A percentile compares a stretch with the other conserved stretches of the same genome.
Conservation (phyloP, 768 basidiomycete genomes). For the Kwoniella dejecticola region DNA sequence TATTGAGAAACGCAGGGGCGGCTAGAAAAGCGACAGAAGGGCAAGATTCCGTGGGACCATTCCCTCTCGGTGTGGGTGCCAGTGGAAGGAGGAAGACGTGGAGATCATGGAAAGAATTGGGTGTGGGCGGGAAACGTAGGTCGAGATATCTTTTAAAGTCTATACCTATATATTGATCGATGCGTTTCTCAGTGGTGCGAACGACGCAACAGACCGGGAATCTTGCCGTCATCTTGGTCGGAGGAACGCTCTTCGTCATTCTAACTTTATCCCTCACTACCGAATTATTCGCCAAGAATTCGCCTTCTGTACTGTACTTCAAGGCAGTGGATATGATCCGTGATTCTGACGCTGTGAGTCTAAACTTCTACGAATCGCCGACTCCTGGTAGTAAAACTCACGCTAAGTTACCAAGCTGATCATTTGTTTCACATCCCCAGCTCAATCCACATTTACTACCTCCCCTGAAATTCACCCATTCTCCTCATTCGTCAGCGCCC, state of each 20-base stretch:
- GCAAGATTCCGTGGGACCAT: conserved; percentile 44
- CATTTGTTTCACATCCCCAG: conserved; percentile 24
- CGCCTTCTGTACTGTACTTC: conserved; percentile 52
- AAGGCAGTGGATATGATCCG: conserved; percentile 53
- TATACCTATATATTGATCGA: not conserved
- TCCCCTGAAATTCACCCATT: conserved; percentile 54
- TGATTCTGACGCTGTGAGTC: conserved; percentile 49
- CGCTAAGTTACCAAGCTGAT: not conserved
- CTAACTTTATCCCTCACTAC: conserved; percentile 51
- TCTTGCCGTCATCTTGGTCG: conserved; percentile 50
- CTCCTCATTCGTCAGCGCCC: conserved; percentile 46
- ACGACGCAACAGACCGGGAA: conserved; percentile 54
- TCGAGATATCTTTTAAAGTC: not conserved
- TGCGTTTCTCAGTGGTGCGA: conserved; percentile 38
- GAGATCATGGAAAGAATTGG: conserved; percentile 51
- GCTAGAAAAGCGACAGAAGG: conserved; percentile 21
- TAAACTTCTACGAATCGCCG: no score
- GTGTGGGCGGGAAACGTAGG: conserved; percentile 52
- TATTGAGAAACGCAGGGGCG: conserved; percentile 19
- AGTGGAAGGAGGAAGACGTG: conserved; percentile 49
- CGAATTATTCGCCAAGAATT: conserved; percentile 54
- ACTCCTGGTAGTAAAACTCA: no score
- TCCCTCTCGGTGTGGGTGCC: conserved; percentile 53
- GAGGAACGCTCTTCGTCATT: conserved; percentile 50
- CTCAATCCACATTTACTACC: conserved; percentile 53